Evolutionary conservation across 2,329 filamentous ascomycete genomes (phyloP), one percentile per base, ranked within the genome.

Genomic region (Xylariaceae sp.): DNA sequence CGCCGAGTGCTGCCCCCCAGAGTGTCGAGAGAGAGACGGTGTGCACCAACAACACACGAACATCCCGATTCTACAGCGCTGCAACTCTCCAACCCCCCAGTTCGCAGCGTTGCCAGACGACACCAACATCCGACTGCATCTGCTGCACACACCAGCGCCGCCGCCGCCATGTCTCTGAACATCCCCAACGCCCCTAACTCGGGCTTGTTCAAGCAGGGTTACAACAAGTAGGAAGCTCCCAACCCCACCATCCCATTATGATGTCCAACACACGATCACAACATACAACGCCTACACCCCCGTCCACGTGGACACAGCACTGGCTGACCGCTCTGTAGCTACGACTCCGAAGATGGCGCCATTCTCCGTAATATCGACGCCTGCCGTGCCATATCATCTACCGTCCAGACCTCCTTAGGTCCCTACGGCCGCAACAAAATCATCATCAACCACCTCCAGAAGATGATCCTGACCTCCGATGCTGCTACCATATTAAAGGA

Each of bases 371-470:
- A 99, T 75, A 97, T 99, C 75, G 95, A 99, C 70, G 94, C 95
- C 71, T 99, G 94, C 79, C 85, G 92, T 60, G 90, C 94, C 62
- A 97, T 99, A 73, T 86, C 94, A 53, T 89, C 89, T 66, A 99
- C 94, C 47, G 94, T 99, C 45, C 91, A 96, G 79, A 97, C 94
- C 51, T 97, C 94, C 42, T 83, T 99, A 34, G 95, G 94, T 47
- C 94, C 94, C 55, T 97, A 96, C 75, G 94, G 94, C 68, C 89
- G 94, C 74, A 99, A 99, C 81, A 99, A 99, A 80, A 92, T 99
- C 69, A 90, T 99, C 77, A 97, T 99, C 81, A 99, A 99, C 80
- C 95, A 99, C 77, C 82, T 99, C 58, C 90, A 96, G 74, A 99
- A 99, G 82, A 97, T 99, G 94, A 96, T 97, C 65, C 81, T 99